phyloP scores from a whole-genome alignment of 1,284 basidiomycete species.

The Puccinia triticina region DNA sequence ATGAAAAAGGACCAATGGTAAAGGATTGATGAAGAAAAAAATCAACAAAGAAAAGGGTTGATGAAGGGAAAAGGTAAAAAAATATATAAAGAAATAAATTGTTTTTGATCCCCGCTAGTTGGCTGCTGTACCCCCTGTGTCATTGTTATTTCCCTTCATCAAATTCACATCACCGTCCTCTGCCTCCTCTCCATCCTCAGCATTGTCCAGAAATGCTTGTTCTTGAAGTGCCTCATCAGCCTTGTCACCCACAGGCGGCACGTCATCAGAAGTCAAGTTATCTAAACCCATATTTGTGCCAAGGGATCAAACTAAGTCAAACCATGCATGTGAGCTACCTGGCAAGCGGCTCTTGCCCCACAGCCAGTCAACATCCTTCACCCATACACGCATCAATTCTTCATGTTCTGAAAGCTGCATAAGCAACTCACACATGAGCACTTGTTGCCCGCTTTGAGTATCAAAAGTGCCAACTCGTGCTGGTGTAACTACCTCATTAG shows the following conservation, averaged over 20 bases:
- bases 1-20: too few relatives aligned
- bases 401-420: not conserved
- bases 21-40: too few relatives aligned
- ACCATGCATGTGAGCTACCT: slow-evolving; percentile 3
- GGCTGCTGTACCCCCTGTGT: too few relatives aligned
- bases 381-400: slow-evolving; percentile 1
- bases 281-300: too few relatives aligned
- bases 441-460: not conserved
- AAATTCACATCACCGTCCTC: too few relatives aligned
- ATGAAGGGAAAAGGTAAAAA: too few relatives aligned
- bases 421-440: not conserved
- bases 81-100: too few relatives aligned
- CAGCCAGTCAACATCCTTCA: slow-evolving; percentile 2
- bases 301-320: not conserved
- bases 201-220: not conserved
- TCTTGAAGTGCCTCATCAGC: not conserved
- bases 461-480: not conserved
- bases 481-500: too few relatives aligned
- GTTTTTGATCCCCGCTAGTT: too few relatives aligned
- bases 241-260: not conserved
- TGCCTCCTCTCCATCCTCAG: slow-evolving; percentile 13
- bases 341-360: not conserved
- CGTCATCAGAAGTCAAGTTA: not conserved
- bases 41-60: too few relatives aligned
- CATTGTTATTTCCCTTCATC: too few relatives aligned